phyloP scores from a whole-genome alignment of 371 early-diverging fungal genomes.

The Actinomortierella wolfii region DNA sequence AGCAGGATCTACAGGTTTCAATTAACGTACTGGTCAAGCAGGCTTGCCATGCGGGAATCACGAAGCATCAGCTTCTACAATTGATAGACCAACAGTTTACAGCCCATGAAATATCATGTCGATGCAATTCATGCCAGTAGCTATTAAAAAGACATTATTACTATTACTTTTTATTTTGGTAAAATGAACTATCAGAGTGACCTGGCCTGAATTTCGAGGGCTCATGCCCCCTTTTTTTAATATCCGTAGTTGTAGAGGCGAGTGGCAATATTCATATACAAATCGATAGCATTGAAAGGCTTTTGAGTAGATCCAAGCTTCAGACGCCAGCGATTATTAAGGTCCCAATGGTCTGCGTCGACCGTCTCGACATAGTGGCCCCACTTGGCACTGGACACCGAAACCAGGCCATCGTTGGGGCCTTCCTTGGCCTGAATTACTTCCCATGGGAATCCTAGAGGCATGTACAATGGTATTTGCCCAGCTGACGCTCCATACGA shows the following conservation, averaged over 20 bases:
- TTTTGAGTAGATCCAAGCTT: slow-evolving; percentile 40
- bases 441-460: slow-evolving; percentile 68
- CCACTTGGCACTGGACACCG: slow-evolving; percentile 80
- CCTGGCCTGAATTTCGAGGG: too few relatives aligned
- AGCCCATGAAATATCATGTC: too few relatives aligned
- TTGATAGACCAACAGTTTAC: too few relatives aligned
- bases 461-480: slow-evolving; percentile 55
- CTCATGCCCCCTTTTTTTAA: too few relatives aligned
- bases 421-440: slow-evolving; percentile 82
- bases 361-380: slow-evolving; percentile 84
- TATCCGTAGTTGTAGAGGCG: slow-evolving; percentile 63
- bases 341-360: slow-evolving; percentile 85
- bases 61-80: too few relatives aligned
- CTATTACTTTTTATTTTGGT: background rate
- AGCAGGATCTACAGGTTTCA: too few relatives aligned
- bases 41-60: too few relatives aligned
- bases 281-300: slow-evolving; percentile 74
- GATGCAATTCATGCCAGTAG: too few relatives aligned
- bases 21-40: too few relatives aligned
- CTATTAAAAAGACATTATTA: background rate
- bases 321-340: slow-evolving; percentile 62
- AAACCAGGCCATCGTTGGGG: slow-evolving; percentile 92
- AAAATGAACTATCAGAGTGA: background rate
- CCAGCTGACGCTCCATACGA: slow-evolving; percentile 76
- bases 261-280: slow-evolving; percentile 79